Percentiles rank a stretch among this genome's conserved stretches.
phyloP scores from a whole-genome alignment of 257 asterid species.

The Przewalskia tangutica region DNA sequence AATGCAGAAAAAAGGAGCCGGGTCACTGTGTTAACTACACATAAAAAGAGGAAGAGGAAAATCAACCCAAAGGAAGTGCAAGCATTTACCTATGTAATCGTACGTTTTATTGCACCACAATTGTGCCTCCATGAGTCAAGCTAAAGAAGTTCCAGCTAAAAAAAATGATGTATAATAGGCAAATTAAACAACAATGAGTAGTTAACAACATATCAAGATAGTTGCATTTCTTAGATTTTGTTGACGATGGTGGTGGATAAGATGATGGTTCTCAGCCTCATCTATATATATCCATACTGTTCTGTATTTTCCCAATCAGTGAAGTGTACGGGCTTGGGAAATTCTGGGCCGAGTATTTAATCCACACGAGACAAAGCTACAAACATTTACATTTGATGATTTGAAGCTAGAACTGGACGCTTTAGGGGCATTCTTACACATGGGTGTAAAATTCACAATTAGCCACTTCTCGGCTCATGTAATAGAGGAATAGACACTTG shows the following conservation, averaged over 20 bases:
- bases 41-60: no score
- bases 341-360: not conserved
- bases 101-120: constrained; percentile 8
- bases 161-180: not conserved
- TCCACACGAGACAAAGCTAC: not conserved
- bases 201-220: not conserved
- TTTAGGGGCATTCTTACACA: no score
- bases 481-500: no score
- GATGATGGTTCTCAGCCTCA: constrained; percentile 4
- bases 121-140: constrained; percentile 14
- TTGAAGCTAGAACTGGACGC: no score
- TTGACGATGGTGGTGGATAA: not conserved
- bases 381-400: not conserved
- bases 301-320: not conserved
- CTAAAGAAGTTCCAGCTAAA: not conserved
- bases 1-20: not conserved
- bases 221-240: not conserved
- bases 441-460: no score
- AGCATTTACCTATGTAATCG: constrained; percentile 3
- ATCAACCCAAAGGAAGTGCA: not conserved
- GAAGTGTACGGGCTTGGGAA: not conserved
- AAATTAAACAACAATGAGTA: not conserved
- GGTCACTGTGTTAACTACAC: no score
- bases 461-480: no score
- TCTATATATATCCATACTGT: not conserved